Evolutionary conservation across 495 filamentous ascomycete species (phyloP).

Genomic region (Talaromyces liani): DNA sequence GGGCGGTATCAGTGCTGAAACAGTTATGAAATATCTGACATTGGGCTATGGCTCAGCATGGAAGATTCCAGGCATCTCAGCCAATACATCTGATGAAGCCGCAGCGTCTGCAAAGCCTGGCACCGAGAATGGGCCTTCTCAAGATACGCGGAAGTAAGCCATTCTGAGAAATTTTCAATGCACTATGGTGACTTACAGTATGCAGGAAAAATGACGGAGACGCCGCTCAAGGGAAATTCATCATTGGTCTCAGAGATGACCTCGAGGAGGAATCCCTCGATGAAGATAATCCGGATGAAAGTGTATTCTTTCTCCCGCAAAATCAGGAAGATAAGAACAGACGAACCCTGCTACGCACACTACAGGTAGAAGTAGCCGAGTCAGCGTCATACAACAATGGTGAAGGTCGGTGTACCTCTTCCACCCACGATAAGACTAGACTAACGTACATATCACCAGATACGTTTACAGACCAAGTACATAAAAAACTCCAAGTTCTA

Average conservation of each 20-base stretch:
- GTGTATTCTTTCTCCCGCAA: constrained; percentile 12
- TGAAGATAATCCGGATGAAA: constrained; percentile 1
- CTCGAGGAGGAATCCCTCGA: constrained; percentile 17
- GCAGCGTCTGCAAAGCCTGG: neutral
- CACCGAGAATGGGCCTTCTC: neutral
- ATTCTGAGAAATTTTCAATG: neutral
- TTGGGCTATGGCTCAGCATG: constrained; percentile 56
- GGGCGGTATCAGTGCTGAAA: constrained; percentile 28
- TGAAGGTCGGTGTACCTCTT: constrained; percentile 11
- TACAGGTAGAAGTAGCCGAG: constrained; percentile 35
- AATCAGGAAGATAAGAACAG: constrained; percentile 29
- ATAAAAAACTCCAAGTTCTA: constrained; percentile 57
- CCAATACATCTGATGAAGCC: neutral
- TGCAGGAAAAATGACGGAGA: constrained; percentile 6
- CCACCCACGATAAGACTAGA: neutral
- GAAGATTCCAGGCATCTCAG: constrained; percentile 20
- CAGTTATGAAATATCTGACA: constrained; percentile 52
- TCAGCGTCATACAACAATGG: constrained; percentile 11
- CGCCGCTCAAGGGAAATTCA: constrained; percentile 47
- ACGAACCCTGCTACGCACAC: constrained; percentile 40
- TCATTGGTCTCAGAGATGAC: constrained; percentile 64
- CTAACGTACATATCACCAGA: neutral
- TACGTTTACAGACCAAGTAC: constrained; percentile 3
- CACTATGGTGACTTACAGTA: neutral
- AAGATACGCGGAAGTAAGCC: neutral